phyloP scores from a whole-genome alignment of 257 asterid species.

The Scutellaria barbata region DNA sequence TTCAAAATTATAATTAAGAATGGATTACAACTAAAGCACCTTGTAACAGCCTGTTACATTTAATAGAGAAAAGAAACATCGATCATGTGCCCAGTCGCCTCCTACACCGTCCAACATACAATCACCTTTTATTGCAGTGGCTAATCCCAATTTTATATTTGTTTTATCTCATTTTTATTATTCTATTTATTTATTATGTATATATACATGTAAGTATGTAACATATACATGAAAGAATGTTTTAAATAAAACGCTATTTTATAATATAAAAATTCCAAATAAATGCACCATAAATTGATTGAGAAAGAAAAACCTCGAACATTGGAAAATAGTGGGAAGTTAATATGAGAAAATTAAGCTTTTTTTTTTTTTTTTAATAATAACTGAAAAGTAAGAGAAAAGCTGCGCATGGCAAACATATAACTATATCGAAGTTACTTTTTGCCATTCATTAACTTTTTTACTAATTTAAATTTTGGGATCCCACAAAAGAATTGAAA shows the following conservation, averaged over 20 bases:
- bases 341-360: background rate
- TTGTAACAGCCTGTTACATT: constrained; percentile 38
- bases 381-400: background rate
- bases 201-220: too few species aligned
- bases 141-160: too few species aligned
- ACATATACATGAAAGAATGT: too few species aligned
- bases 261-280: too few species aligned
- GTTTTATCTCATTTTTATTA: too few species aligned
- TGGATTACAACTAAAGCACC: constrained; percentile 28
- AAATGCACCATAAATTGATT: too few species aligned
- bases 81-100: constrained; percentile 38
- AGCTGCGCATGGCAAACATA: background rate
- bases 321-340: too few species aligned
- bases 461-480: constrained; percentile 5
- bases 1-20: background rate
- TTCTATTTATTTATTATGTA: too few species aligned
- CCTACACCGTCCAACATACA: constrained; percentile 26
- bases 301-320: too few species aligned
- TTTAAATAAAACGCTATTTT: too few species aligned
- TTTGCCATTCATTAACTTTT: constrained; percentile 17
- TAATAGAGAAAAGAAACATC: background rate
- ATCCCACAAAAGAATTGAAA: background rate
- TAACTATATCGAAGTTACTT: background rate
- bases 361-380: too few species aligned
- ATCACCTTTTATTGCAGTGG: background rate